Conservation (phyloP, 176 grass and related monocot genomes). For the Musa troglodytarum region DNA sequence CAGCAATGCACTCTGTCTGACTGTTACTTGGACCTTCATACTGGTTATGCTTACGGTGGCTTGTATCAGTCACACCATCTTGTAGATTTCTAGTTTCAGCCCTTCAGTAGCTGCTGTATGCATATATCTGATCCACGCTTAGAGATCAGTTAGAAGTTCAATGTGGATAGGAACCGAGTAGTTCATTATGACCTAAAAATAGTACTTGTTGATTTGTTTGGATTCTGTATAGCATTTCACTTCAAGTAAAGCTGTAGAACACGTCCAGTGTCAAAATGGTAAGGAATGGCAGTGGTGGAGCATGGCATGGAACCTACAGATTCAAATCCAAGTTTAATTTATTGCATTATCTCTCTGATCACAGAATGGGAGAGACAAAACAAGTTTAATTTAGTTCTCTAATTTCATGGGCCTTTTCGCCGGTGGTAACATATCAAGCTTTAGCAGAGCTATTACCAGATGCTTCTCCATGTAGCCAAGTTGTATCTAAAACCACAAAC, state of each 20-base stretch:
- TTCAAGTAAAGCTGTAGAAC: background rate
- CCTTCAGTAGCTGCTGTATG: background rate
- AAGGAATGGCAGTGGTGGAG: background rate
- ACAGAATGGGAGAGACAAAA: no score
- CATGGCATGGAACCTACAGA: no score
- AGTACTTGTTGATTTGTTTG: background rate
- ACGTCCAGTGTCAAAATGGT: background rate
- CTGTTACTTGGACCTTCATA: conserved; percentile 27
- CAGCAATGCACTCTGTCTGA: conserved; percentile 22
- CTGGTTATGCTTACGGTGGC: conserved; percentile 45
- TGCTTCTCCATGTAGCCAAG: no score
- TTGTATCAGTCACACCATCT: conserved; percentile 36
- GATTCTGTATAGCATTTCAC: background rate
- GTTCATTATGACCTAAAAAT: background rate
- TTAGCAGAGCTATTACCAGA: no score
- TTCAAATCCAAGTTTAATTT: no score
- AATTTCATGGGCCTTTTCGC: no score
- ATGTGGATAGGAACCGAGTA: background rate
- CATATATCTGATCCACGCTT: background rate
- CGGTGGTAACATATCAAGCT: no score
- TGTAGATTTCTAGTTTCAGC: conserved; percentile 7
- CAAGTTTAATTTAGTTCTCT: no score
- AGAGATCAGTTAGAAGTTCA: background rate
- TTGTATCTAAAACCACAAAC: no score
- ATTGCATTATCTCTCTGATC: no score